Evolutionary conservation across 441 rosid species (phyloP), one percentile per base, ranked within the genome.

Genomic region (Daphne laureola): DNA sequence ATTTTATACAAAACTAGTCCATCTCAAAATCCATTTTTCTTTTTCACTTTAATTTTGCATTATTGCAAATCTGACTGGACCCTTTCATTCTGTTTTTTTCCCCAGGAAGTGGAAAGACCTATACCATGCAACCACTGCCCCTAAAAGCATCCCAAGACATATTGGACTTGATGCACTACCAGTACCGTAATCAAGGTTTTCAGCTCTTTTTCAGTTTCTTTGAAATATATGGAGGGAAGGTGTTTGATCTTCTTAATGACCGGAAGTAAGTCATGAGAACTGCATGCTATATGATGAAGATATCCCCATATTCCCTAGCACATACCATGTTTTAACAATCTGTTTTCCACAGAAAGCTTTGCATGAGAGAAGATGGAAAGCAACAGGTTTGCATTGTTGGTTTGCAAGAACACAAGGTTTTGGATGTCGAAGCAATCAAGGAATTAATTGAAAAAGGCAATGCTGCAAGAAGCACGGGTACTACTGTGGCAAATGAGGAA

Each of bases 351-450:
- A 90, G 97, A 74, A 90, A 90, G 66, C 84, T 86, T 56, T 90
- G 84, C 72, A 87, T 87, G 97, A 82, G 97, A 71, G 94, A 90
- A 77, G 97, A 90, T 71, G 96, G 97, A 42, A 90, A 83, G 69
- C 89, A 90, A 60, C 96, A 90, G 71, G 96, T 90, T 26, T 90
- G 96, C 85, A 90, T 87, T 27, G 96, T 87, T 56, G 96, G 97
- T 62, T 69, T 90, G 77, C 90, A 83, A 71, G 97, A 90, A 70
- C 84, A 79, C 69, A 79, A 74, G 59, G 97, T 90, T 13, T 75
- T 87, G 43, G 84, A 84, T 76, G 89, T 89, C 59, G 87, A 84
- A 69, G 74, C 78, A 8, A 90, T 90, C 42, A 90, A 76, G 72
- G 96, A 84, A 60, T 73, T 90, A 53, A 84, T 90, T 46, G 94